phyloP scores from a whole-genome alignment of 2,329 filamentous ascomycete genomes.

The Colletotrichum trifolii region DNA sequence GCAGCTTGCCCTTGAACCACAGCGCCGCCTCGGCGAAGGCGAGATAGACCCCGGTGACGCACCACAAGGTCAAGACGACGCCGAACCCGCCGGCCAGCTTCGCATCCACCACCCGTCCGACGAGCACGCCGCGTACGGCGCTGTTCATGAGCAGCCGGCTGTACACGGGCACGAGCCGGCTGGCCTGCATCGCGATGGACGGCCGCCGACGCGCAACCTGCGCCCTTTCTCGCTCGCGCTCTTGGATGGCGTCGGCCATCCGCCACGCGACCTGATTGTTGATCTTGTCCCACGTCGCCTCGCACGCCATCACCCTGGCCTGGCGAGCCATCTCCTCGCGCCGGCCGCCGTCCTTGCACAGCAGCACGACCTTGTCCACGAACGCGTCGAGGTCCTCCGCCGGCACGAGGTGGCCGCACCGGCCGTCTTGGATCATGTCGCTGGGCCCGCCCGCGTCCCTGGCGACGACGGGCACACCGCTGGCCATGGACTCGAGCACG shows the following conservation, averaged over 20 bases:
- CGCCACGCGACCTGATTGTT: slow-evolving; percentile 76
- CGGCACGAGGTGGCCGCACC: slow-evolving; percentile 70
- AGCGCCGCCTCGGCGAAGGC: slow-evolving; percentile 58
- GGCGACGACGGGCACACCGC: slow-evolving; percentile 75
- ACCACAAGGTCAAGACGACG: slow-evolving; percentile 61
- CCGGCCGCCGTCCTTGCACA: slow-evolving; percentile 58
- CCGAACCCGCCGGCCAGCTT: slow-evolving; percentile 57
- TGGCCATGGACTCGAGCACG: slow-evolving; percentile 77
- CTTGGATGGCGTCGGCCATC: slow-evolving; percentile 65
- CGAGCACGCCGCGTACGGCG: slow-evolving; percentile 50
- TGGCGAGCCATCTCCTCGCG: slow-evolving; percentile 57
- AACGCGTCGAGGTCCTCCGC: slow-evolving; percentile 70
- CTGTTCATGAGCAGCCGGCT: slow-evolving; percentile 58
- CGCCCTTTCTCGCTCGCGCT: slow-evolving; percentile 50
- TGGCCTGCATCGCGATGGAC: slow-evolving; percentile 35
- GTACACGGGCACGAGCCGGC: slow-evolving; percentile 52
- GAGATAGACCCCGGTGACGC: slow-evolving; percentile 60
- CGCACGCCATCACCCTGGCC: slow-evolving; percentile 67
- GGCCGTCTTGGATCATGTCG: slow-evolving; percentile 70
- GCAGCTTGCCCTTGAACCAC: slow-evolving; percentile 43
- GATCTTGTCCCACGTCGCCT: slow-evolving; percentile 78
- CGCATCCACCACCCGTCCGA: slow-evolving; percentile 52
- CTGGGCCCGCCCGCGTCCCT: slow-evolving; percentile 76
- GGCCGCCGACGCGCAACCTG: slow-evolving; percentile 27
- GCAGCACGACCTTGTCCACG: slow-evolving; percentile 60